Conservation (phyloP, 2,329 filamentous ascomycete species). For the Penicillium sp. region DNA sequence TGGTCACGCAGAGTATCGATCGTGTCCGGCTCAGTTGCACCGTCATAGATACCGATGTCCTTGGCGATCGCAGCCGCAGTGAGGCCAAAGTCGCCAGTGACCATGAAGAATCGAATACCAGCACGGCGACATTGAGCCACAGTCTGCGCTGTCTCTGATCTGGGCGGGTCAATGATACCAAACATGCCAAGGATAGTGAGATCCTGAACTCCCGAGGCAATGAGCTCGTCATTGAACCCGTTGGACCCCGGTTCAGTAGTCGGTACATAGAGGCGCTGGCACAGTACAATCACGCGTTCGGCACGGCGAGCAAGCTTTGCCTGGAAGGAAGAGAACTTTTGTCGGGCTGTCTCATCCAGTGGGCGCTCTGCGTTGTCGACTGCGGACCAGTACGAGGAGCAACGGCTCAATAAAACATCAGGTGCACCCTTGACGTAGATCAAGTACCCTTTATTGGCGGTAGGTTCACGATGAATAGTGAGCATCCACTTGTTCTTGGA, state of each 20-base stretch:
- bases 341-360: slow-evolving; percentile 47
- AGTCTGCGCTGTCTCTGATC: slow-evolving; percentile 32
- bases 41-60: slow-evolving; percentile 42
- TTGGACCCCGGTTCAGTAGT: slow-evolving; percentile 43
- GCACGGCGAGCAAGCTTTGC: slow-evolving; percentile 64
- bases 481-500: slow-evolving; percentile 83
- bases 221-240: slow-evolving; percentile 49
- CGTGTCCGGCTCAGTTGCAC: slow-evolving; percentile 49
- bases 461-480: slow-evolving; percentile 44
- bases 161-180: slow-evolving; percentile 43
- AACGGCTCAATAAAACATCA: slow-evolving; percentile 64
- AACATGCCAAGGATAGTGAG: slow-evolving; percentile 51
- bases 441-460: slow-evolving; percentile 27
- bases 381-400: slow-evolving; percentile 55
- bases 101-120: slow-evolving; percentile 42
- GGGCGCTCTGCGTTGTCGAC: slow-evolving; percentile 51
- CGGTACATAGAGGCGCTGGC: slow-evolving; percentile 53
- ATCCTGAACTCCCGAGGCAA: slow-evolving; percentile 37
- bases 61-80: slow-evolving; percentile 40
- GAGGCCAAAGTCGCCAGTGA: slow-evolving; percentile 41
- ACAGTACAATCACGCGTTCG: slow-evolving; percentile 64
- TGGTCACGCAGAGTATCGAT: slow-evolving; percentile 49
- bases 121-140: slow-evolving; percentile 34
- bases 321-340: slow-evolving; percentile 56
- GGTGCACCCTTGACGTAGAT: slow-evolving; percentile 68